Evolutionary conservation across 1,139 yeast genomes (phyloP).

Genomic region (Nakaseomyces glabratus): DNA sequence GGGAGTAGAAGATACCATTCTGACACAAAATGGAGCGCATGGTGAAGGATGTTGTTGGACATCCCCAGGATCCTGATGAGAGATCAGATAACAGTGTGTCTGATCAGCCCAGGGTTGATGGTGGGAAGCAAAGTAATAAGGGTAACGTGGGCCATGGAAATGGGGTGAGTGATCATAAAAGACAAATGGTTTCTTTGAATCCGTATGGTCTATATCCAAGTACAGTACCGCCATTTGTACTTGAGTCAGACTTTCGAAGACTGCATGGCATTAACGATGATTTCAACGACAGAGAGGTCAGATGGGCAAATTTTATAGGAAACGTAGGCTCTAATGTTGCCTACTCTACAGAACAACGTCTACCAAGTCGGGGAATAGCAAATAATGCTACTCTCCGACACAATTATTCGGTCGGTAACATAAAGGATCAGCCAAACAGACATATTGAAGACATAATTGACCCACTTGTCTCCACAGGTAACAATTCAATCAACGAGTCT

Average conservation of each 20-base stretch:
- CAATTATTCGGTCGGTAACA: slow-evolving; percentile 8
- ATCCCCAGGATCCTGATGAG: slow-evolving; percentile 1
- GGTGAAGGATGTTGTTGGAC: slow-evolving; percentile 5
- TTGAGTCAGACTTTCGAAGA: slow-evolving; percentile 15
- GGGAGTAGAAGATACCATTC: no score
- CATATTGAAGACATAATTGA: slow-evolving; percentile 1
- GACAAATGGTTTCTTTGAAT: slow-evolving; percentile 14
- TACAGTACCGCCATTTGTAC: slow-evolving; percentile 31
- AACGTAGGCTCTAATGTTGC: slow-evolving; percentile 26
- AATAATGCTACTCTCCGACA: slow-evolving; percentile 1
- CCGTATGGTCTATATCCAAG: slow-evolving; percentile 26
- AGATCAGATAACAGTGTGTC: no score
- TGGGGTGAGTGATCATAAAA: slow-evolving; percentile 4
- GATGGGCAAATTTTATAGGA: slow-evolving; percentile 23
- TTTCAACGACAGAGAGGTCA: slow-evolving; percentile 11
- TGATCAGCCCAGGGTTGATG: no score
- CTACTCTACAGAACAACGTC: slow-evolving; percentile 15
- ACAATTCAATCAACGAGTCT: slow-evolving; percentile 13
- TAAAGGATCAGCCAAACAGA: no score
- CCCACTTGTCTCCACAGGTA: slow-evolving; percentile 17
- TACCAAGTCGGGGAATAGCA: slow-evolving; percentile 2
- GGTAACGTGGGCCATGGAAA: no score
- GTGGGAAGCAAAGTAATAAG: no score
- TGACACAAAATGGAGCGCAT: slow-evolving; percentile 6
- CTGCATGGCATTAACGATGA: slow-evolving; percentile 5